Percentiles rank a stretch among this genome's conserved stretches.
phyloP scores from a whole-genome alignment of 495 filamentous ascomycete genomes.

The Usnea hakonensis region DNA sequence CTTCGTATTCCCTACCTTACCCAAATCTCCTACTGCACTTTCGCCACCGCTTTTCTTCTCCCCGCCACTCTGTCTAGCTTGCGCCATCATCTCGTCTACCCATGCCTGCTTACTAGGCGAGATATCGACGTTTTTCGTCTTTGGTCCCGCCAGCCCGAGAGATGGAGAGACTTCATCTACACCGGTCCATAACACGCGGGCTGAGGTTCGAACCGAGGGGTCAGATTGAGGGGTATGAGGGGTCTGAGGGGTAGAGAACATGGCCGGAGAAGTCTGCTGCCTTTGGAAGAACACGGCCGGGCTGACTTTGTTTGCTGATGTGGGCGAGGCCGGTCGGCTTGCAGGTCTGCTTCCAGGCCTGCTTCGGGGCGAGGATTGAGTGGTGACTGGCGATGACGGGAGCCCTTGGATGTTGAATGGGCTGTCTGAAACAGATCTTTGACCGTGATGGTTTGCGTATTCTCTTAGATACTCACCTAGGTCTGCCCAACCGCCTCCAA shows the following conservation, averaged over 20 bases:
- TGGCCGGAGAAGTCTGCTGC: background rate
- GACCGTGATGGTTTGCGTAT: conserved; percentile 82
- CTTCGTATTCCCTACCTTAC: conserved; percentile 23
- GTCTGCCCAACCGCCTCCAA: conserved; percentile 95
- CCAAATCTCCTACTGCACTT: conserved; percentile 16
- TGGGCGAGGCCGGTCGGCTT: conserved; percentile 11
- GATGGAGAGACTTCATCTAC: conserved; percentile 21
- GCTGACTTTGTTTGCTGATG: background rate
- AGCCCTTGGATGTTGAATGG: conserved; percentile 22
- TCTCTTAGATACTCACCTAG: conserved; percentile 89
- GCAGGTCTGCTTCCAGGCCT: background rate
- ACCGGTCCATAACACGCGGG: conserved; percentile 9
- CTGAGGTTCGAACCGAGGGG: conserved; percentile 2
- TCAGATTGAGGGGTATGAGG: conserved; percentile 9
- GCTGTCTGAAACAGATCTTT: conserved; percentile 28
- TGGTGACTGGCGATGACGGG: conserved; percentile 9
- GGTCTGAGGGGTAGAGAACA: background rate
- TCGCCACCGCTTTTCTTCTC: background rate
- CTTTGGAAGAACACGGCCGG: background rate
- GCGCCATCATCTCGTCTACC: conserved; percentile 29
- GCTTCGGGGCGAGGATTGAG: conserved; percentile 7
- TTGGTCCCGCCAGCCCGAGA: conserved; percentile 43
- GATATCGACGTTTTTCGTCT: conserved; percentile 39
- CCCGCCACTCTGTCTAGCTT: conserved; percentile 16
- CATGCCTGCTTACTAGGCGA: conserved; percentile 46